Conservation (phyloP, 139 green algal genomes). For the Monoraphidium neglectum region DNA sequence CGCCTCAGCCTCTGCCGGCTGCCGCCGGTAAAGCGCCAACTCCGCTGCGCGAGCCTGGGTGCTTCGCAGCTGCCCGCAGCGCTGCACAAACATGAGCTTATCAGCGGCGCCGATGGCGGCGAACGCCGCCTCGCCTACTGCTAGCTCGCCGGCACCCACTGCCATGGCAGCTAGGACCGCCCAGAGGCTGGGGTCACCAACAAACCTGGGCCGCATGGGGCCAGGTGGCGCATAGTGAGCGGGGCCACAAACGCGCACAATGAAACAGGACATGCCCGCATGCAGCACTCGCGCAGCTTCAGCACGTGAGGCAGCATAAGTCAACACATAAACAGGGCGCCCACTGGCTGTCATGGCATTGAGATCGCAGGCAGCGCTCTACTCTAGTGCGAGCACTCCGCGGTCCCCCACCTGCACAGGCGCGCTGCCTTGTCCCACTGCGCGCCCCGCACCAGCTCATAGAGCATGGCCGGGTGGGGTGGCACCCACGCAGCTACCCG, state of each 20-base stretch:
- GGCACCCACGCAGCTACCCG: slow-evolving; percentile 39
- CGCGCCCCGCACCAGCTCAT: slow-evolving; percentile 51
- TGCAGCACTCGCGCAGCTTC: no score
- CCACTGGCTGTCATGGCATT: background rate
- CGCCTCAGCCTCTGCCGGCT: slow-evolving; percentile 66
- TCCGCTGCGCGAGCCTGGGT: slow-evolving; percentile 44
- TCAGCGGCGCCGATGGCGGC: slow-evolving; percentile 66
- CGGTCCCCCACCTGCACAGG: slow-evolving; percentile 48
- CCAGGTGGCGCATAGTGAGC: no score
- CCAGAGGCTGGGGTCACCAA: slow-evolving; percentile 69
- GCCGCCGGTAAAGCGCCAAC: slow-evolving; percentile 68
- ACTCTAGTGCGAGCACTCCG: background rate
- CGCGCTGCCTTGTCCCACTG: slow-evolving; percentile 75
- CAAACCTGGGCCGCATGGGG: slow-evolving; percentile 17
- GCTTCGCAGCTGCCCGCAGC: background rate
- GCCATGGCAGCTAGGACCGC: slow-evolving; percentile 72
- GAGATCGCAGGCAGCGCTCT: background rate
- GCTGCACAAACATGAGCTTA: slow-evolving; percentile 60
- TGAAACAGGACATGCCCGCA: no score
- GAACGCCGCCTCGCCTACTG: slow-evolving; percentile 71
- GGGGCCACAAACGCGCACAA: no score
- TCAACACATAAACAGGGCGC: background rate
- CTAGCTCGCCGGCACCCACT: slow-evolving; percentile 65
- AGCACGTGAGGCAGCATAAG: no score
- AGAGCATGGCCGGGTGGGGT: slow-evolving; percentile 62